Evolutionary conservation across 306 rosid genomes (phyloP).

Genomic region (Mimosa bimucronata): DNA sequence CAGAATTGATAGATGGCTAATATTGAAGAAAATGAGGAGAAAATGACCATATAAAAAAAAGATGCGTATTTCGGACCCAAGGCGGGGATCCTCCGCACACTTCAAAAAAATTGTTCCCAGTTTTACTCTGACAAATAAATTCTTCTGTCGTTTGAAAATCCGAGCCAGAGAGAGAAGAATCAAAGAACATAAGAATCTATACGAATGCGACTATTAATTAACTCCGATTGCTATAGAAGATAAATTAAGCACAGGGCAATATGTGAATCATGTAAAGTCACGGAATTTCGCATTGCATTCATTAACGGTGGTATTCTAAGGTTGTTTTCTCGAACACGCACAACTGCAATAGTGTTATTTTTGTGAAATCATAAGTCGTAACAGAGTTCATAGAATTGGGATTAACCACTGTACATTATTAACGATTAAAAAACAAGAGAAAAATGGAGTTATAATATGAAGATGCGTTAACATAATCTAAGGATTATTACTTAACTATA

Average conservation of each 20-base stretch:
- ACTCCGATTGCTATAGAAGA: not conserved
- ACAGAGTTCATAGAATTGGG: not conserved
- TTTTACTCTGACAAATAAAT: not conserved
- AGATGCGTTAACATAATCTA: not conserved
- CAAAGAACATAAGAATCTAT: not conserved
- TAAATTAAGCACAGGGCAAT: not conserved
- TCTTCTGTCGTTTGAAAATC: not conserved
- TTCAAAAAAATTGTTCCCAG: not conserved
- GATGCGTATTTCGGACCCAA: no score
- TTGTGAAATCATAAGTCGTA: not conserved
- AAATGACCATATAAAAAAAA: no score
- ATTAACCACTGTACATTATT: constrained; percentile 24
- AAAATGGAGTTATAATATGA: not conserved
- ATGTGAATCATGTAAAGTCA: not conserved
- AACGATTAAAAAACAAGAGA: not conserved
- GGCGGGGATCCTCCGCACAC: no score
- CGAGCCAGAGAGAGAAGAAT: not conserved
- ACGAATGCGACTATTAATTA: not conserved
- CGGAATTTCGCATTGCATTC: not conserved
- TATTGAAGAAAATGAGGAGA: no score
- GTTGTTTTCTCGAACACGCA: not conserved
- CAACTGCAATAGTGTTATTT: not conserved
- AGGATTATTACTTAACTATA: no score
- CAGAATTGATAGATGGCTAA: no score
- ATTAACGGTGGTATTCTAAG: not conserved